Evolutionary conservation across 495 filamentous ascomycete genomes (phyloP).

Genomic region (Aspergillus sparsus): DNA sequence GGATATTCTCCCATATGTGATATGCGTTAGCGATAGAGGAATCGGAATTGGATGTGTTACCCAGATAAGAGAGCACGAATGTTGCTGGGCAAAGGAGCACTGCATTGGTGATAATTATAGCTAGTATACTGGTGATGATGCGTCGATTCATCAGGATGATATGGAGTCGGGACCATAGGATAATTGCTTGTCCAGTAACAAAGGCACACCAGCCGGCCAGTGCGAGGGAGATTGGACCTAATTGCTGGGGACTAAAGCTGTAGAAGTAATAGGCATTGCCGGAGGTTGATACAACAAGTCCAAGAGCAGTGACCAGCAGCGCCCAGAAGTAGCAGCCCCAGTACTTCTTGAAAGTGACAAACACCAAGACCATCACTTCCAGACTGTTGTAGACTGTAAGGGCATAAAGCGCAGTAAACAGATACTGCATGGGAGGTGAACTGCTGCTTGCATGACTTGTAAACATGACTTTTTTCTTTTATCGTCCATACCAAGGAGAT

Average conservation of each 20-base stretch:
- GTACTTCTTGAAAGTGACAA: conserved; percentile 4
- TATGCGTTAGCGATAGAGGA: not conserved
- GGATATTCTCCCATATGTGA: conserved; percentile 1
- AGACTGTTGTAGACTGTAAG: not conserved
- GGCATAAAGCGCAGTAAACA: not conserved
- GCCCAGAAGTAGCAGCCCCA: conserved; percentile 1
- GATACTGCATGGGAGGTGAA: not conserved
- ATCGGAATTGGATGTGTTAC: not conserved
- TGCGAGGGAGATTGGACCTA: not conserved
- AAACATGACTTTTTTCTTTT: too few species aligned
- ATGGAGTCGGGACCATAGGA: conserved; percentile 7
- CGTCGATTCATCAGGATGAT: not conserved
- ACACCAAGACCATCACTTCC: not conserved
- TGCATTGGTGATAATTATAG: conserved; percentile 2
- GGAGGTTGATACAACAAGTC: not conserved
- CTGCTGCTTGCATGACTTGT: not conserved
- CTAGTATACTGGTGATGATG: not conserved
- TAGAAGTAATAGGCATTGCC: conserved; percentile 7
- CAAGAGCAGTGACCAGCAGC: not conserved
- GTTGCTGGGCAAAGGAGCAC: not conserved
- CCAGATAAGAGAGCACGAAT: not conserved
- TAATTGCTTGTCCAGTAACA: not conserved
- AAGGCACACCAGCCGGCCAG: conserved; percentile 4
- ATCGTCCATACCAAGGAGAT: too few species aligned
- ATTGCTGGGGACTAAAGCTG: not conserved